These are phyloP conservation scores for Typha latifolia DNA, from an alignment of 176 grass and related monocot species.

Conservation along the genomic window DNA sequence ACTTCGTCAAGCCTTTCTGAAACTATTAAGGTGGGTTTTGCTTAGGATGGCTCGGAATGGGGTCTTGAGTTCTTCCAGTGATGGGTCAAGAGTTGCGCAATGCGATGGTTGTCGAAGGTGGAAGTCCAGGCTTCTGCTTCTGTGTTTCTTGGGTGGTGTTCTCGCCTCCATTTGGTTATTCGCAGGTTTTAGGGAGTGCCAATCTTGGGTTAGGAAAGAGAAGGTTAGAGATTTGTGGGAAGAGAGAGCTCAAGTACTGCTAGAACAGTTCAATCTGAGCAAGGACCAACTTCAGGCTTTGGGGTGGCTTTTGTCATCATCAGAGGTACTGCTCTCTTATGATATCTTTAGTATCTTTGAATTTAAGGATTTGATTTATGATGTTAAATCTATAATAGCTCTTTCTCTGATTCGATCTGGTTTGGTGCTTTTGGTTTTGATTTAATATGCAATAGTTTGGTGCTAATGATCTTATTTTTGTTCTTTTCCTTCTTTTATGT, in stretches of 20 bases:
- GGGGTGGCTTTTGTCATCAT: constrained; percentile 25
- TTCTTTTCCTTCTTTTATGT: too few relatives aligned
- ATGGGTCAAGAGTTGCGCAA: neutral
- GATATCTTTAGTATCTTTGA: constrained; percentile 8
- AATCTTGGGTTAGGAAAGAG: constrained; percentile 12
- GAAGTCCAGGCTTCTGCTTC: constrained; percentile 9
- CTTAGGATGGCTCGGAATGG: neutral
- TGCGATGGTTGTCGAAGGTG: constrained; percentile 23
- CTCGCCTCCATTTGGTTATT: constrained; percentile 7
- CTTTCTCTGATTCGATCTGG: neutral
- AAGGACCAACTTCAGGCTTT: constrained; percentile 40
- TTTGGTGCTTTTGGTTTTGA: constrained; percentile 1
- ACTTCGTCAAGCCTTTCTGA: too few relatives aligned
- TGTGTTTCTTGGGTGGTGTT: constrained; percentile 28
- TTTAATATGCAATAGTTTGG: neutral
- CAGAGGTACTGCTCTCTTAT: constrained; percentile 28
- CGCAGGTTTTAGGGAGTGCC: constrained; percentile 2
- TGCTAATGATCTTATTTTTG: neutral
- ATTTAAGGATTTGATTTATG: neutral
- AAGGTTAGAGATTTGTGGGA: constrained; percentile 9
- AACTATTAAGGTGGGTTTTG: neutral
- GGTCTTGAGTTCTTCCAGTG: neutral
- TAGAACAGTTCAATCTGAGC: constrained; percentile 42
- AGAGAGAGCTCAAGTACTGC: constrained; percentile 16
- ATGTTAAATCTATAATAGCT: neutral